Conservation (phyloP, 345 rosid genomes). For the Eucalyptus grandis region DNA sequence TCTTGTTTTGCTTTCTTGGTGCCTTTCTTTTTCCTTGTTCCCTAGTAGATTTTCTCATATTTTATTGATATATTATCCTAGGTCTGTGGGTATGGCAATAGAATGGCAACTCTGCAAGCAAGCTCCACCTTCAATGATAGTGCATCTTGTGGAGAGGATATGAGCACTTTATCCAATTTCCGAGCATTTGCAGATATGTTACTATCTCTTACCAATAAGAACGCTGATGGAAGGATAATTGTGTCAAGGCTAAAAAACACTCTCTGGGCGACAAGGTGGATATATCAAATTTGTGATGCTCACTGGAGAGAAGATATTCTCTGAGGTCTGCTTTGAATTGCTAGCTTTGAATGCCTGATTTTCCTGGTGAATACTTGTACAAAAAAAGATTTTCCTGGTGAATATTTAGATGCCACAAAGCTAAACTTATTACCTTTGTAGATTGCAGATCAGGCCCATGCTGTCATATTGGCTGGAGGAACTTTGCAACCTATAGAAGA, state of each 20-base stretch:
- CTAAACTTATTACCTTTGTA: slow-evolving; percentile 5
- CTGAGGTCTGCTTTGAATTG: slow-evolving; percentile 46
- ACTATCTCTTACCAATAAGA: slow-evolving; percentile 57
- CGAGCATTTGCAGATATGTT: slow-evolving; percentile 56
- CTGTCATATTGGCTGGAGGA: slow-evolving; percentile 86
- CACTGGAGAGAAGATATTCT: slow-evolving; percentile 75
- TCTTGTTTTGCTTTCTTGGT: neutral
- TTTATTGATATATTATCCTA: neutral
- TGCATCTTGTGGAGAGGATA: slow-evolving; percentile 23
- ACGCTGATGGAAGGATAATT: slow-evolving; percentile 86
- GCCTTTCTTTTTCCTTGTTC: neutral
- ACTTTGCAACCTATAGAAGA: slow-evolving; percentile 96
- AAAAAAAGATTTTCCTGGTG: neutral
- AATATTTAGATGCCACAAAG: neutral
- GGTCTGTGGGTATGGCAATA: slow-evolving; percentile 80
- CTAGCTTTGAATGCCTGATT: neutral
- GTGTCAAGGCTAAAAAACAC: slow-evolving; percentile 42
- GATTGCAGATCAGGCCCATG: slow-evolving; percentile 79
- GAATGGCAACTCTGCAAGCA: slow-evolving; percentile 30
- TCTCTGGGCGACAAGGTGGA: slow-evolving; percentile 41
- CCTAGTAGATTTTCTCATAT: neutral
- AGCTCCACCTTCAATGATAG: slow-evolving; percentile 9
- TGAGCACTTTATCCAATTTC: slow-evolving; percentile 61
- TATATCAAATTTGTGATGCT: slow-evolving; percentile 83
- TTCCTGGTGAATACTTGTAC: neutral